A percentile compares a stretch with the other conserved stretches of the same genome.
These are phyloP conservation scores for Pichia eremophila DNA, from an alignment of 805 yeast species.

Conservation along the genomic window DNA sequence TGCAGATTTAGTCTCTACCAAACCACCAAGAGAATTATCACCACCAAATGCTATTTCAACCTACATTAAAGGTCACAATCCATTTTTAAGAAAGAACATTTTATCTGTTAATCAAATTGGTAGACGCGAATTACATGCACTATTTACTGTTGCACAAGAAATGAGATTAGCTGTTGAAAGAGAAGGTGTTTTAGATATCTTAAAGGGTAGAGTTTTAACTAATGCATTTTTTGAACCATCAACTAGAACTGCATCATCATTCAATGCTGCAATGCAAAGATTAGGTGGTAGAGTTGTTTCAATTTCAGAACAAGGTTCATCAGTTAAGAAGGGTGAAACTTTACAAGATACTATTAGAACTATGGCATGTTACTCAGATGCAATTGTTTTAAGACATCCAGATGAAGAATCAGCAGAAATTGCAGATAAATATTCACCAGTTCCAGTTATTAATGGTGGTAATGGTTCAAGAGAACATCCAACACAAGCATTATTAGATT, in stretches of 20 bases:
- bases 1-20: constrained; percentile 63
- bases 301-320: constrained; percentile 77
- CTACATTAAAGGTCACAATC: constrained; percentile 73
- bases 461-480: constrained; percentile 98
- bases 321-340: constrained; percentile 96
- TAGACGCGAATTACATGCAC: constrained; percentile 82
- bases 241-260: constrained; percentile 92
- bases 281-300: constrained; percentile 95
- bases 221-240: constrained; percentile 98
- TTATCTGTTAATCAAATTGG: constrained; percentile 81
- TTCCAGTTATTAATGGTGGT: constrained; percentile 96
- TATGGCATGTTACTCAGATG: constrained; percentile 92
- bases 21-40: constrained; percentile 59
- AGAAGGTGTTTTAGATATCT: constrained; percentile 84
- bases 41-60: constrained; percentile 75
- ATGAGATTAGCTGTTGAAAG: constrained; percentile 95
- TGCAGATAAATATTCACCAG: constrained; percentile 94
- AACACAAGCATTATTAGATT: constrained; percentile 93
- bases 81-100: constrained; percentile 82
- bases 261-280: constrained; percentile 99
- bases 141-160: constrained; percentile 96
- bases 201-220: constrained; percentile 84
- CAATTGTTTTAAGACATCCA: constrained; percentile 95
- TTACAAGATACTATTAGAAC: constrained; percentile 94
- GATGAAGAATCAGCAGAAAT: constrained; percentile 82